These are phyloP conservation scores for Tausonia pullulans DNA, from an alignment of 1,284 basidiomycete species.

Conservation along the genomic window DNA sequence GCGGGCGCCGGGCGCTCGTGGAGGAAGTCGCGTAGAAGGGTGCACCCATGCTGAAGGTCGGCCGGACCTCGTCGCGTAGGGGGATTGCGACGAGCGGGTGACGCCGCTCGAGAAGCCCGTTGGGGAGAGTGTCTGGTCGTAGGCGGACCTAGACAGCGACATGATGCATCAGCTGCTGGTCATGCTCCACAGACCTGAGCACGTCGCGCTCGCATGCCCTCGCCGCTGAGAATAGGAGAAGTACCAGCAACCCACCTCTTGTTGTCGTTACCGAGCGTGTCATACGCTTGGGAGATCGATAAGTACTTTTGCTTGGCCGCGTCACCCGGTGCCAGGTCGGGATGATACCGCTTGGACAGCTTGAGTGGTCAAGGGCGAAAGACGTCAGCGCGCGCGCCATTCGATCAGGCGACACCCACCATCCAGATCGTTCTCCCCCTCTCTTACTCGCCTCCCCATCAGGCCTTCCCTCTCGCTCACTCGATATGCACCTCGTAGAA, in stretches of 20 bases:
- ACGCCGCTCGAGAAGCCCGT: background rate
- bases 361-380: background rate
- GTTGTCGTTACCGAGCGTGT: conserved; percentile 7
- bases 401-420: no score
- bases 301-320: conserved; percentile 12
- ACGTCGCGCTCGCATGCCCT: background rate
- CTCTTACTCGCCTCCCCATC: no score
- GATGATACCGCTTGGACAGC: conserved; percentile 24
- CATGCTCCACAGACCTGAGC: background rate
- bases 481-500: conserved; percentile 23
- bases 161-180: no score
- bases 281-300: conserved; percentile 13
- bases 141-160: background rate
- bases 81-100: background rate
- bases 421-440: no score
- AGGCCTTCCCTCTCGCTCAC: no score
- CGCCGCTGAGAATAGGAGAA: background rate
- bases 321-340: conserved; percentile 17
- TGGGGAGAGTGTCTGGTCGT: conserved; percentile 9
- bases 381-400: no score
- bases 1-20: background rate
- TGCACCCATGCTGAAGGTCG: conserved; percentile 16
- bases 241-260: conserved; percentile 6
- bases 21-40: conserved; percentile 5
- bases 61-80: conserved; percentile 8